phyloP scores from a whole-genome alignment of 768 basidiomycete genomes.

The Lentinula guzmanii region DNA sequence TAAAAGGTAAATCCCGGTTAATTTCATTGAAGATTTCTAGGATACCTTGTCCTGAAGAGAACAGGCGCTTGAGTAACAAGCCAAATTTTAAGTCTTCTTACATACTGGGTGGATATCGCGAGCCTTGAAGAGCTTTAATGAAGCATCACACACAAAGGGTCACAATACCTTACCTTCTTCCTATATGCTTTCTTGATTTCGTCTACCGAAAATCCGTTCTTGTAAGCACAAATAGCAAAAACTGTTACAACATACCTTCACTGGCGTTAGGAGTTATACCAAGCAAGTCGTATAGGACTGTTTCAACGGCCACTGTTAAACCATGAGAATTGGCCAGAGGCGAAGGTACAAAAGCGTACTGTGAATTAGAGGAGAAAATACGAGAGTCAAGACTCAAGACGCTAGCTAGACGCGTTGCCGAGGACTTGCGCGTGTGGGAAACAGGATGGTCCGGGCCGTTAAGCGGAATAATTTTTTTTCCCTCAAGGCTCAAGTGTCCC shows the following conservation, averaged over 20 bases:
- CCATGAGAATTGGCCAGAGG: constrained; percentile 5
- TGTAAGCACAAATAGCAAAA: neutral
- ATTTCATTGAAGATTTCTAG: neutral
- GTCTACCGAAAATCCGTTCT: constrained; percentile 29
- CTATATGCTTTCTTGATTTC: constrained; percentile 95
- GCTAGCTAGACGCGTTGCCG: neutral
- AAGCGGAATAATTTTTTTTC: neutral
- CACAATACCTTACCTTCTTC: constrained; percentile 57
- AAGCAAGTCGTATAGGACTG: constrained; percentile 81
- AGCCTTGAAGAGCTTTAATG: constrained; percentile 45
- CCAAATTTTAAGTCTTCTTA: constrained; percentile 9
- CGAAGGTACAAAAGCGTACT: neutral
- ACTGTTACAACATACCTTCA: constrained; percentile 44
- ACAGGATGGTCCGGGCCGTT: neutral
- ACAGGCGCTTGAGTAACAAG: constrained; percentile 12
- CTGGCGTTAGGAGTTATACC: constrained; percentile 65
- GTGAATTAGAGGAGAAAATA: neutral
- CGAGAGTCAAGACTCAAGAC: neutral
- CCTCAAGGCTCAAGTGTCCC: neutral
- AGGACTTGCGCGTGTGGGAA: neutral
- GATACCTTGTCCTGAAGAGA: constrained; percentile 59
- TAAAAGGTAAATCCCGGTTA: neutral
- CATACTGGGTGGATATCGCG: constrained; percentile 84
- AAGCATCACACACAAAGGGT: constrained; percentile 6
- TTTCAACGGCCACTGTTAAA: constrained; percentile 61